Conservation (phyloP, 345 rosid genomes). For the Fremontodendron californicum region DNA sequence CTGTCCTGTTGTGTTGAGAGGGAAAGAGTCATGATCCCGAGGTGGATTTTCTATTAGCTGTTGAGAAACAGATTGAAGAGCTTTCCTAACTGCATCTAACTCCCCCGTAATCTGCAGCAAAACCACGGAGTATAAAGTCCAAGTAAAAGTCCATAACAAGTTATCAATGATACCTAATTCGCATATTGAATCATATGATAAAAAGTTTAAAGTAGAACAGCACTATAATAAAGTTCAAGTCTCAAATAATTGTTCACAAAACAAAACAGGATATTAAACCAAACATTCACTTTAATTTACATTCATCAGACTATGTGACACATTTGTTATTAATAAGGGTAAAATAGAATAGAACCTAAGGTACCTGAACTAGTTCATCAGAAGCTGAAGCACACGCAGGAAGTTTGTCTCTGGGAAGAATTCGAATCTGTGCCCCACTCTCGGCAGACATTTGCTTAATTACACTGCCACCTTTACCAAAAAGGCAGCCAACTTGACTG, state of each 20-base stretch:
- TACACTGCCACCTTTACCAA: constrained; percentile 66
- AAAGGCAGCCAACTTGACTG: constrained; percentile 59
- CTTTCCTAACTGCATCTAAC: constrained; percentile 57
- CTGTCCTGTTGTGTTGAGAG: constrained; percentile 34
- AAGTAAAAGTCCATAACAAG: background rate
- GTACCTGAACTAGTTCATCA: constrained; percentile 68
- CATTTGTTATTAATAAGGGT: background rate
- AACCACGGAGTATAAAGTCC: background rate
- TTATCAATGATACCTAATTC: background rate
- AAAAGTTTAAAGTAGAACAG: background rate
- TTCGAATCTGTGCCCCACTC: constrained; percentile 65
- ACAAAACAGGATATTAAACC: background rate
- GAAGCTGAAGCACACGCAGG: constrained; percentile 47
- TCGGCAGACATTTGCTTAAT: constrained; percentile 54
- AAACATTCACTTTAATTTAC: background rate
- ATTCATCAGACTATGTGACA: background rate
- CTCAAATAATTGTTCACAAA: background rate
- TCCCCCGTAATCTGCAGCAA: constrained; percentile 59
- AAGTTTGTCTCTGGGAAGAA: constrained; percentile 64
- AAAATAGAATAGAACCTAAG: background rate
- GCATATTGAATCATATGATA: background rate
- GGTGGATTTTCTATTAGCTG: constrained; percentile 53
- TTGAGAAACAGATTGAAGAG: constrained; percentile 50
- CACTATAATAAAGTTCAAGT: background rate
- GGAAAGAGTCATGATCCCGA: constrained; percentile 37